These are phyloP conservation scores for Linaria vulgaris DNA, from an alignment of 257 asterid species.

Conservation along the genomic window DNA sequence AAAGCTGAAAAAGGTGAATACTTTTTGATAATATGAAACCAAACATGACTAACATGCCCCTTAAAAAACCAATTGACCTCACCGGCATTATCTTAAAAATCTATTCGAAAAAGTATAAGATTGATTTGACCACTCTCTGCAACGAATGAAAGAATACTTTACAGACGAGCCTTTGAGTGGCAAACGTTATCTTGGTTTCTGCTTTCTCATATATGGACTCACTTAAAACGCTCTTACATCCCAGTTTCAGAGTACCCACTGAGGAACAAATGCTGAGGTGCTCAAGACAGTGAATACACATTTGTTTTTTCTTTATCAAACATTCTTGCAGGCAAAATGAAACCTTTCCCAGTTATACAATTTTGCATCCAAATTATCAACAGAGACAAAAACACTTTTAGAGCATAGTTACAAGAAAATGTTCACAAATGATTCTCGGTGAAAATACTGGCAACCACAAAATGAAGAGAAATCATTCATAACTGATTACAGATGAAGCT, in stretches of 20 bases:
- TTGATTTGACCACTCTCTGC: neutral
- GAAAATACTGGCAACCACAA: conserved; percentile 8
- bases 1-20: too few relatives aligned
- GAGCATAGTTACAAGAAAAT: conserved; percentile 16
- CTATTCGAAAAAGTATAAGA: too few relatives aligned
- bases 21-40: too few relatives aligned
- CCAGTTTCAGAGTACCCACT: conserved; percentile 11
- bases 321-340: too few relatives aligned
- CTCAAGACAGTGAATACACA: neutral
- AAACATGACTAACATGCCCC: too few relatives aligned
- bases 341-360: neutral
- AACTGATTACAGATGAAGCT: conserved; percentile 9
- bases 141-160: neutral
- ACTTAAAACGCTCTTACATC: conserved; percentile 1
- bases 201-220: conserved; percentile 3
- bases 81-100: too few relatives aligned
- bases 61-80: too few relatives aligned
- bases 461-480: neutral
- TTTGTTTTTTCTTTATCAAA: conserved; percentile 5
- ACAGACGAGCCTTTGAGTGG: neutral
- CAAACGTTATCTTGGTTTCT: conserved; percentile 6
- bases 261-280: conserved; percentile 1
- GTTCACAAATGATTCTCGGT: conserved; percentile 8
- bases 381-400: conserved; percentile 6
- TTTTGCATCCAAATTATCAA: neutral